These are phyloP conservation scores for Coniosporium apollinis DNA, from an alignment of 495 filamentous ascomycete genomes.

Conservation along the genomic window DNA sequence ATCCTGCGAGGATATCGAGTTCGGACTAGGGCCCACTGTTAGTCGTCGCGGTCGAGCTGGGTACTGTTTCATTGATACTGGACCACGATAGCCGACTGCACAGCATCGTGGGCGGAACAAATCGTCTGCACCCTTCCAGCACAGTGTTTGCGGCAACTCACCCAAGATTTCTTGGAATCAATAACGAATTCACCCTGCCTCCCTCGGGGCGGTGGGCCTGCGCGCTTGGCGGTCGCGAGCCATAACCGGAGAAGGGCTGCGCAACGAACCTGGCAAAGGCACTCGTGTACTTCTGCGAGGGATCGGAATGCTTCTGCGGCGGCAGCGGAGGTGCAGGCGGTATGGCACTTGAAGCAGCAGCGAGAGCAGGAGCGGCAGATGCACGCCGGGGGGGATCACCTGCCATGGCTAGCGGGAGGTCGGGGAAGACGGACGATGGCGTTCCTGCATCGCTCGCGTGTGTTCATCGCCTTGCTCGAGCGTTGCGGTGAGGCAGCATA, in stretches of 20 bases:
- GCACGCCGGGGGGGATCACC: constrained; percentile 24
- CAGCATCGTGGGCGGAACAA: too few species aligned
- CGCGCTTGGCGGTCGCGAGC: constrained; percentile 38
- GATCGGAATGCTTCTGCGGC: constrained; percentile 32
- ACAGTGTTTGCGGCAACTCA: too few species aligned
- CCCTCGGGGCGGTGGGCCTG: constrained; percentile 18
- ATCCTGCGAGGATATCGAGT: constrained; percentile 55
- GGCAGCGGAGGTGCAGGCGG: constrained; percentile 36
- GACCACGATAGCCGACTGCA: too few species aligned
- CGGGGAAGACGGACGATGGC: too few species aligned
- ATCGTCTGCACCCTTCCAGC: too few species aligned
- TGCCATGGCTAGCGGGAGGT: too few species aligned
- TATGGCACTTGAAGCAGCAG: constrained; percentile 17
- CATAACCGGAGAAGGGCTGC: constrained; percentile 35
- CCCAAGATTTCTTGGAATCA: constrained; percentile 5
- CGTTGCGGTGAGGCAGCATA: too few species aligned
- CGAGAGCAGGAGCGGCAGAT: constrained; percentile 24
- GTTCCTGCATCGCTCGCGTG: too few species aligned
- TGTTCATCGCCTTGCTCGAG: too few species aligned
- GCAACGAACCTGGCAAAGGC: constrained; percentile 38
- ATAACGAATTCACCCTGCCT: background rate
- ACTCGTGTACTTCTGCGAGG: constrained; percentile 27
- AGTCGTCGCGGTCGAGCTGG: too few species aligned
- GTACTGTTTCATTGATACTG: too few species aligned
- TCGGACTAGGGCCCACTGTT: too few species aligned